Percentiles rank a stretch among this genome's conserved stretches.
Evolutionary conservation across 1,139 yeast genomes (phyloP).

Genomic region (Wickerhamomyces sp.): DNA sequence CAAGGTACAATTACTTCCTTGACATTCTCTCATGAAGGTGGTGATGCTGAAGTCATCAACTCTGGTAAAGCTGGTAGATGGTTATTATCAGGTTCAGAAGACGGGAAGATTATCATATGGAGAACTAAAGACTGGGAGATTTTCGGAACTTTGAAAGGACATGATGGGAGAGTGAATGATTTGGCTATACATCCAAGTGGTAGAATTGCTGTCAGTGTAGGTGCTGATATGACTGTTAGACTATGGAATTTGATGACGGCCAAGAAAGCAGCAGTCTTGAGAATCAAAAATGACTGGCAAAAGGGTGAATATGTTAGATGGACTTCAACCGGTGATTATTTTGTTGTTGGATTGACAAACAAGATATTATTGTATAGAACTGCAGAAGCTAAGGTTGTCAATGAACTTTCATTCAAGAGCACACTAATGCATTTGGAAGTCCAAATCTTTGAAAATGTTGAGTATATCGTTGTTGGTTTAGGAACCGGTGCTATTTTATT

Average conservation of each 20-base stretch:
- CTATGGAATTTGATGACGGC: constrained; percentile 97
- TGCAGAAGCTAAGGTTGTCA: constrained; percentile 52
- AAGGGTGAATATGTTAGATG: constrained; percentile 64
- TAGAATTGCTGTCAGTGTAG: constrained; percentile 83
- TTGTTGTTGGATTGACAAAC: constrained; percentile 69
- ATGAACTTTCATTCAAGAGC: constrained; percentile 40
- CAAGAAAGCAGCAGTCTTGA: constrained; percentile 85
- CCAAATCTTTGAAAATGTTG: constrained; percentile 37
- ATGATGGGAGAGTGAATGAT: constrained; percentile 71
- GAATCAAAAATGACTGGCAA: constrained; percentile 68
- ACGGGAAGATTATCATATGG: constrained; percentile 89
- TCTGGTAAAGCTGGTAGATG: constrained; percentile 55
- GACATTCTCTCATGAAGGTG: constrained; percentile 55
- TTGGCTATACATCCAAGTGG: constrained; percentile 91
- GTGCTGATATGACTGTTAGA: constrained; percentile 76
- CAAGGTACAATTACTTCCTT: constrained; percentile 82
- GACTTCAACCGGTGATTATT: constrained; percentile 56
- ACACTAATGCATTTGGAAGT: constrained; percentile 69
- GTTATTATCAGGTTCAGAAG: constrained; percentile 88
- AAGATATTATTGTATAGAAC: constrained; percentile 65
- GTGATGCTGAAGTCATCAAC: constrained; percentile 13
- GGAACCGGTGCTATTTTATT: constrained; percentile 71
- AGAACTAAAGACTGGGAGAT: constrained; percentile 96
- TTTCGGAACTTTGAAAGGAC: constrained; percentile 85
- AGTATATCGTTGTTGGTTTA: constrained; percentile 64